These are phyloP conservation scores for Aureobasidium uvarum DNA, from an alignment of 2,329 filamentous ascomycete species.

Conservation along the genomic window DNA sequence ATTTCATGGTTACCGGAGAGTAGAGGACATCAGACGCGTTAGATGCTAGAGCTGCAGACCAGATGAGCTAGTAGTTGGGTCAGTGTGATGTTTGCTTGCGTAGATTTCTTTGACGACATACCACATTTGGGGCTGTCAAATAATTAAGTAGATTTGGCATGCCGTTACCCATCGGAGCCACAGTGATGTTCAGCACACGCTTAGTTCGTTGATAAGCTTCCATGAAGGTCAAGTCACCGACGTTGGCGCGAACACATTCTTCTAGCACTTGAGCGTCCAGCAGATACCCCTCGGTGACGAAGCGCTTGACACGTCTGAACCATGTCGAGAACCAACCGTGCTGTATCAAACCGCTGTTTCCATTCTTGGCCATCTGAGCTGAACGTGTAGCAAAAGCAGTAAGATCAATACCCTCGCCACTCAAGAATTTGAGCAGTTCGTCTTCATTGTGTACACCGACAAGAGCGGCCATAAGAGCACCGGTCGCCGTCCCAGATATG, in stretches of 20 bases:
- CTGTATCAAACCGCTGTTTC: slow-evolving; percentile 31
- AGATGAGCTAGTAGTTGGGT: slow-evolving; percentile 60
- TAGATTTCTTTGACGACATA: slow-evolving; percentile 48
- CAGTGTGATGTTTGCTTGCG: neutral
- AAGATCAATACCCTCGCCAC: slow-evolving; percentile 77
- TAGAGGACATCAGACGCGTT: slow-evolving; percentile 67
- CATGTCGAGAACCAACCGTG: slow-evolving; percentile 56
- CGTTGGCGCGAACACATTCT: slow-evolving; percentile 77
- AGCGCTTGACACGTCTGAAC: slow-evolving; percentile 64
- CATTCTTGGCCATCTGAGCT: slow-evolving; percentile 32
- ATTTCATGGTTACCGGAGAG: slow-evolving; percentile 66
- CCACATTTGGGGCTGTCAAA: slow-evolving; percentile 87
- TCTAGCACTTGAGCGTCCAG: slow-evolving; percentile 79
- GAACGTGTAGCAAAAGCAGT: slow-evolving; percentile 65
- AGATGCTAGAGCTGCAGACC: slow-evolving; percentile 74
- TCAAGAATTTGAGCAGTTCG: slow-evolving; percentile 73
- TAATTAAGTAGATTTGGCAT: slow-evolving; percentile 88
- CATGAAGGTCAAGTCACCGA: slow-evolving; percentile 88
- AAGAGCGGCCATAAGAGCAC: slow-evolving; percentile 82
- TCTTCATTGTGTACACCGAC: slow-evolving; percentile 85
- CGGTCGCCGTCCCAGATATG: slow-evolving; percentile 86
- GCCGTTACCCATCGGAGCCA: slow-evolving; percentile 70
- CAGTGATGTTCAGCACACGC: slow-evolving; percentile 85
- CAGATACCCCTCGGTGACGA: slow-evolving; percentile 75
- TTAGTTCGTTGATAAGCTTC: slow-evolving; percentile 87